phyloP scores from a whole-genome alignment of 2,329 filamentous ascomycete genomes.

The Onygenales sp. region DNA sequence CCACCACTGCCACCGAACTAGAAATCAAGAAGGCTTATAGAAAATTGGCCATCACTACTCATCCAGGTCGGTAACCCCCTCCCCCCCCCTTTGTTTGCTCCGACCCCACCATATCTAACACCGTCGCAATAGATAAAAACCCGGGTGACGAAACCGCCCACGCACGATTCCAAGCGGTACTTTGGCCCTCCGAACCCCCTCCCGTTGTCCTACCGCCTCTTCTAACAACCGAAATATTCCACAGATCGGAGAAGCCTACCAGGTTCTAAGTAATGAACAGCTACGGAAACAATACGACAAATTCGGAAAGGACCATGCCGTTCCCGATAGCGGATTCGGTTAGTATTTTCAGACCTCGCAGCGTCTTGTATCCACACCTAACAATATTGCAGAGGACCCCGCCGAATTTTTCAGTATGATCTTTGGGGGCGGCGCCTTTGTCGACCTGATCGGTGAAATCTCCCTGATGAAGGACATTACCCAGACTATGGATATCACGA shows the following conservation, averaged over 20 bases:
- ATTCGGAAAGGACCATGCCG: slow-evolving; percentile 88
- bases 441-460: slow-evolving; percentile 96
- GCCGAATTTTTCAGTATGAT: slow-evolving; percentile 98
- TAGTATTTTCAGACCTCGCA: slow-evolving; percentile 14
- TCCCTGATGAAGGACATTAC: slow-evolving; percentile 97
- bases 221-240: background rate
- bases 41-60: slow-evolving; percentile 87
- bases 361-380: background rate
- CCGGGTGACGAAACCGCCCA: slow-evolving; percentile 90
- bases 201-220: background rate
- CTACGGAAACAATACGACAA: slow-evolving; percentile 92
- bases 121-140: slow-evolving; percentile 68
- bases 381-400: slow-evolving; percentile 57
- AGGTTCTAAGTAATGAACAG: slow-evolving; percentile 75
- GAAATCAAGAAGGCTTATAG: slow-evolving; percentile 97
- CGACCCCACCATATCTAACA: slow-evolving; percentile 9
- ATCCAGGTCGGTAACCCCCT: slow-evolving; percentile 54
- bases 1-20: slow-evolving; percentile 74
- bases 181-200: slow-evolving; percentile 11
- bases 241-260: slow-evolving; percentile 61
- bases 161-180: slow-evolving; percentile 83
- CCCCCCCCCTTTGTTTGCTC: background rate
- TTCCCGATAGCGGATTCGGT: slow-evolving; percentile 84
- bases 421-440: slow-evolving; percentile 91
- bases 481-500: slow-evolving; percentile 96